Evolutionary conservation across 2,329 filamentous ascomycete genomes (phyloP).

Genomic region (Colletotrichum tamarilloi): DNA sequence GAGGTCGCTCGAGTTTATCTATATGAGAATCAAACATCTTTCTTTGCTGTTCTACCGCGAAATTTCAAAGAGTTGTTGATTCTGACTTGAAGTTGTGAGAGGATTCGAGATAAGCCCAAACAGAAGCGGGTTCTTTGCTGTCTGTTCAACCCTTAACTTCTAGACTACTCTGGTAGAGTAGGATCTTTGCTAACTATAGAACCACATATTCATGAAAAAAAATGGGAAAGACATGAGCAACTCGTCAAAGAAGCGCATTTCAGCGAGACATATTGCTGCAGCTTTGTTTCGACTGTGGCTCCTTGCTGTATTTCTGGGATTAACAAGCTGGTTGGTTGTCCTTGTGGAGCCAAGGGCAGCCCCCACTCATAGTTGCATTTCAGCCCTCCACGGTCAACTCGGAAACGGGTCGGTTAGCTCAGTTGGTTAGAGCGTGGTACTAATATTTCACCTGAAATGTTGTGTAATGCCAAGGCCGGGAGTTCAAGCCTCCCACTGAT

Average conservation of each 20-base stretch:
- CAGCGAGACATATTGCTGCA: background rate
- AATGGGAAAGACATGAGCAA: background rate
- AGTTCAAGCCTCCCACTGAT: constrained; percentile 36
- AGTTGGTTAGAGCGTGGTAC: constrained; percentile 36
- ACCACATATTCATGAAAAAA: background rate
- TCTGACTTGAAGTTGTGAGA: background rate
- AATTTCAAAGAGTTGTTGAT: background rate
- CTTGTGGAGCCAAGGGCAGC: background rate
- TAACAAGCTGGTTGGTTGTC: background rate
- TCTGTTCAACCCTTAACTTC: background rate
- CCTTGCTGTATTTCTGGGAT: background rate
- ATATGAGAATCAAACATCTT: background rate
- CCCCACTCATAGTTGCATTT: background rate
- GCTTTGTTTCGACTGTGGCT: background rate
- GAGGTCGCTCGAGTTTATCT: background rate
- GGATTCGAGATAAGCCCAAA: background rate
- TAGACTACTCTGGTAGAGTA: background rate
- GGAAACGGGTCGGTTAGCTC: constrained; percentile 31
- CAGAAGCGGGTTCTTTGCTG: background rate
- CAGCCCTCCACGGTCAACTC: fast-evolving
- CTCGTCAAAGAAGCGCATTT: background rate
- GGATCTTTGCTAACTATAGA: background rate
- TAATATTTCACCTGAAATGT: constrained; percentile 30
- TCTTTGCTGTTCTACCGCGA: background rate
- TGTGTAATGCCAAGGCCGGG: constrained; percentile 33